Conservation (phyloP, 192 early-diverging fungal genomes). For the Coemansia sp. region DNA sequence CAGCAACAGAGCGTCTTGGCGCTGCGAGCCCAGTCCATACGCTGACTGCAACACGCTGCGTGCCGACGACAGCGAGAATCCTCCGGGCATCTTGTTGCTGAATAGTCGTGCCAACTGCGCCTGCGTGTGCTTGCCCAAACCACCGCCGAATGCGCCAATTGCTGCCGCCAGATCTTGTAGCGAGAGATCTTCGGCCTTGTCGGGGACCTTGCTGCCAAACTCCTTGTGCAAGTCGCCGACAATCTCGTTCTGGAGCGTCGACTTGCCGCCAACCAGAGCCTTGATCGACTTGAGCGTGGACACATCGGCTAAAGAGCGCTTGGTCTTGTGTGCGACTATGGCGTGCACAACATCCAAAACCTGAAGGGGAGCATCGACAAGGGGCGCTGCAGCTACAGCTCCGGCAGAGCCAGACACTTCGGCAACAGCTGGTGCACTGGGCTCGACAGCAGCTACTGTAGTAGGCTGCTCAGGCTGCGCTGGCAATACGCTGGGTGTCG, state of each 20-base stretch:
- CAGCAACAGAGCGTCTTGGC: conserved; percentile 74
- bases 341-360: conserved; percentile 78
- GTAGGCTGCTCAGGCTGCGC: conserved; percentile 6
- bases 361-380: conserved; percentile 73
- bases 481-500: neutral
- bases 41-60: conserved; percentile 68
- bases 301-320: conserved; percentile 79
- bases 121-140: conserved; percentile 79
- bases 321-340: conserved; percentile 87
- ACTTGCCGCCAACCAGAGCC: conserved; percentile 87
- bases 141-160: conserved; percentile 61
- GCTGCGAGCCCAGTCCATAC: conserved; percentile 77
- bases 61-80: conserved; percentile 77
- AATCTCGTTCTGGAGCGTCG: conserved; percentile 97
- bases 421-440: neutral
- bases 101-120: conserved; percentile 79
- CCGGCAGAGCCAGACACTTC: neutral
- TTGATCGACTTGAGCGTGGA: conserved; percentile 66
- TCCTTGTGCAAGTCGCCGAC: conserved; percentile 94
- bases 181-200: conserved; percentile 91
- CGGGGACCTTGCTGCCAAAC: conserved; percentile 81
- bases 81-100: conserved; percentile 89
- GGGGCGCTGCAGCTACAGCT: conserved; percentile 37
- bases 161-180: conserved; percentile 77
- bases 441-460: conserved; percentile 55